Evolutionary conservation across 116 monocot species (phyloP), one percentile per base, ranked within the genome.

Genomic region (Phalaenopsis hybrid): DNA sequence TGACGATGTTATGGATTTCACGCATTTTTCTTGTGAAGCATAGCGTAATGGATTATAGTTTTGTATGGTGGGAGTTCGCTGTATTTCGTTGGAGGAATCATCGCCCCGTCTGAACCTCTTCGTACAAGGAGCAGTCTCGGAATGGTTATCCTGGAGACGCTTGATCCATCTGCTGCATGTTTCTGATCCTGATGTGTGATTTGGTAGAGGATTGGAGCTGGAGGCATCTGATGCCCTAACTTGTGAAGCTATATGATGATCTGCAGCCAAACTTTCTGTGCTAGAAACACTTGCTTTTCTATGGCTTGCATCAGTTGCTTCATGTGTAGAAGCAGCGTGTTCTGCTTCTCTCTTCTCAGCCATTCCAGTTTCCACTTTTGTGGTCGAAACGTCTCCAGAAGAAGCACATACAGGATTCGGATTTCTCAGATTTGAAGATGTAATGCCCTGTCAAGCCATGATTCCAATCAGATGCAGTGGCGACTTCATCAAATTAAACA

Each of bases 91-190:
- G 23, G 63, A 61, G 61, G 61, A 63, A 6, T 20, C 63, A 23
- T 63, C 63, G 7, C 63, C 20, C 9, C 28, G 25, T 67, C 25
- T 67, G 8, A 67, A 67, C 67, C 67, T 67, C 67, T 67, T 67
- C 11, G 67, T 9, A 67, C 28, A 67, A 67, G 28, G 67, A 28
- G 67, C 16, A 18, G 17, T 16, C 41, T 73, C 73, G 17, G 73
- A 37, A 73, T 73, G 73, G 43, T 73, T 13, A 33, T 41, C 28
- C 11, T 25, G 73, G 17, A 73, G 73, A 17, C 73, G 73, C 33
- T 73, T 73, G 13, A 73, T 43, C 73, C 73, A 73, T 73, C 31
- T 73, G 33, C 73, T 43, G 73, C 73, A 73, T 16, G 41, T 73
- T 73, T 73, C 43, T 31, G 73, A 43, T 31, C 41, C 73, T 31